Conservation (phyloP, 1,139 yeast species). For the Blastobotrys aristatus region DNA sequence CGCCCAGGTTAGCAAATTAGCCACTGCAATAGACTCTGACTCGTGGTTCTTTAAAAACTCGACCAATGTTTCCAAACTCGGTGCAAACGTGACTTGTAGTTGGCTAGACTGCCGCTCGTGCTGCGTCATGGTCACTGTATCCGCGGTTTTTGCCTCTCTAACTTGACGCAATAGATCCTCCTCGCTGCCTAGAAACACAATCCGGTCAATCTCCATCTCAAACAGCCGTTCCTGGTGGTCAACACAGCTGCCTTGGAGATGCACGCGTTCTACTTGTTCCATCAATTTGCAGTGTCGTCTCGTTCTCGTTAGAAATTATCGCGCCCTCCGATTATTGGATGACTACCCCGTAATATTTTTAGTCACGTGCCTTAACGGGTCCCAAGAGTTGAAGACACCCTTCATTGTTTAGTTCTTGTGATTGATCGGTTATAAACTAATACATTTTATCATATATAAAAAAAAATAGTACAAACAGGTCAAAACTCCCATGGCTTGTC, state of each 20-base stretch:
- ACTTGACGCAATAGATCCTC: background rate
- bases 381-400: no score
- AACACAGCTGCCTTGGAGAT: background rate
- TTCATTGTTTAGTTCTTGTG: no score
- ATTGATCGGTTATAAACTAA: no score
- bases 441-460: no score
- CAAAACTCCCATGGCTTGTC: conserved; percentile 9
- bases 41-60: background rate
- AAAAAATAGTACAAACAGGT: background rate
- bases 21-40: background rate
- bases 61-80: background rate
- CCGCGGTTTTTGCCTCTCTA: background rate
- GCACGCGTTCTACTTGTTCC: background rate
- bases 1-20: background rate
- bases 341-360: no score
- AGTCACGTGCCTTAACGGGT: no score
- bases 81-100: background rate
- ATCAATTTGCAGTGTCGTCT: no score
- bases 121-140: background rate
- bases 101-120: background rate
- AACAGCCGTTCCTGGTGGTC: background rate
- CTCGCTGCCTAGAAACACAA: background rate
- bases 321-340: no score
- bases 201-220: background rate
- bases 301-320: no score